A percentile compares a stretch with the other conserved stretches of the same genome.
These are phyloP conservation scores for Syzygium jambos DNA, from an alignment of 345 rosid species.

Conservation along the genomic window DNA sequence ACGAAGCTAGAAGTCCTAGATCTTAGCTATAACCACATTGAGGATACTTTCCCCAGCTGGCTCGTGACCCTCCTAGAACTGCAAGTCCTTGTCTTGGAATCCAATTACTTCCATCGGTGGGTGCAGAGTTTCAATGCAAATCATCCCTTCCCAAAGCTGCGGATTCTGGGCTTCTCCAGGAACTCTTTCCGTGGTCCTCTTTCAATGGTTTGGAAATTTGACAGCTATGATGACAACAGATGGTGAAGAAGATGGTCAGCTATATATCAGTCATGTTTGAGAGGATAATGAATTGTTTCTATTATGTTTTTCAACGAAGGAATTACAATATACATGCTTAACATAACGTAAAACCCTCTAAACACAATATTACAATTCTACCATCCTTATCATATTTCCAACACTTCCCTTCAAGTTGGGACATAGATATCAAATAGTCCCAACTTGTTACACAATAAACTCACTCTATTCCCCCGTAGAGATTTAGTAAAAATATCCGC, in stretches of 20 bases:
- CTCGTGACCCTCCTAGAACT: neutral
- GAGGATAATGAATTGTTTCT: too few relatives aligned
- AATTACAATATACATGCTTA: too few relatives aligned
- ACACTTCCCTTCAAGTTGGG: too few relatives aligned
- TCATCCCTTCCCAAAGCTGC: neutral
- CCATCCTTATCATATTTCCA: too few relatives aligned
- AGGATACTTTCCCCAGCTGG: neutral
- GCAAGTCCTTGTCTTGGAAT: neutral
- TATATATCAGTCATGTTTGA: neutral
- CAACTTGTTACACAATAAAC: too few relatives aligned
- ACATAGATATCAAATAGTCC: too few relatives aligned
- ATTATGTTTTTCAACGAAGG: too few relatives aligned
- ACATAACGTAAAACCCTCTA: too few relatives aligned
- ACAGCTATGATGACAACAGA: neutral
- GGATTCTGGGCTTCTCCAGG: slow-evolving; percentile 5
- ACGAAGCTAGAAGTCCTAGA: slow-evolving; percentile 7
- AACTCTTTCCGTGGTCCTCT: slow-evolving; percentile 15
- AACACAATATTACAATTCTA: too few relatives aligned
- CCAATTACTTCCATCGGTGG: neutral
- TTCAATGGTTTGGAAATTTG: neutral
- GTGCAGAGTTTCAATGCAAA: neutral
- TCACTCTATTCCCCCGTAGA: too few relatives aligned
- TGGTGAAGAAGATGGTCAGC: neutral
- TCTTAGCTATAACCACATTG: slow-evolving; percentile 3
- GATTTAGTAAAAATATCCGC: too few relatives aligned